These are phyloP conservation scores for Fusarium tuaranense DNA, from an alignment of 2,329 filamentous ascomycete species.

Conservation along the genomic window DNA sequence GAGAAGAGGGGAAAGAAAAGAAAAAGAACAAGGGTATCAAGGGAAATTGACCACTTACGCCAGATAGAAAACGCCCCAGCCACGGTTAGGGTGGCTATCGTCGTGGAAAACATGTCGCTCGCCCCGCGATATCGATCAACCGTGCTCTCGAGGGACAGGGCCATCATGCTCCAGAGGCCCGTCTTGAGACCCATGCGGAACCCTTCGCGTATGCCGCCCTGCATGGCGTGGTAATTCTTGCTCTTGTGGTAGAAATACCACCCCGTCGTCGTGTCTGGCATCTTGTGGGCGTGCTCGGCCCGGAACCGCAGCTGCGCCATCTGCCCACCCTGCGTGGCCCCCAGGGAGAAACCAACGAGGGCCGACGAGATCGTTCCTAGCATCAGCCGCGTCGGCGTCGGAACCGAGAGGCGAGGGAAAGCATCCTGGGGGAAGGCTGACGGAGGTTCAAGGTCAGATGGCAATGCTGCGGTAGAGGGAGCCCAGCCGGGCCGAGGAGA, in stretches of 20 bases:
- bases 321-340: constrained; percentile 77
- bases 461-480: constrained; percentile 22
- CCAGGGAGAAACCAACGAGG: constrained; percentile 76
- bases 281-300: constrained; percentile 94
- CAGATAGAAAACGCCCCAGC: constrained; percentile 89
- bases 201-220: constrained; percentile 83
- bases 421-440: constrained; percentile 44
- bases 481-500: constrained; percentile 32
- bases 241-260: constrained; percentile 99
- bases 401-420: constrained; percentile 68
- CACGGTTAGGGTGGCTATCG: constrained; percentile 84
- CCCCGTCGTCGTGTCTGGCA: constrained; percentile 83
- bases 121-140: constrained; percentile 78
- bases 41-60: constrained; percentile 67
- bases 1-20: constrained; percentile 1
- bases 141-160: constrained; percentile 86
- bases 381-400: constrained; percentile 73
- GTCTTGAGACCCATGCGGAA: constrained; percentile 78
- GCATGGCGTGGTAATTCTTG: constrained; percentile 91
- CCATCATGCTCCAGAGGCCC: constrained; percentile 78
- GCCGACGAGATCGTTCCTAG: constrained; percentile 74
- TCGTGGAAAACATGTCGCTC: constrained; percentile 83
- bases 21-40: background rate
- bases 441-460: constrained; percentile 25
- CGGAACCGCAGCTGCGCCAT: constrained; percentile 86